A percentile compares a stretch with the other conserved stretches of the same genome.
Conservation (phyloP, 257 asterid species). For the Fraxinus pennsylvanica region DNA sequence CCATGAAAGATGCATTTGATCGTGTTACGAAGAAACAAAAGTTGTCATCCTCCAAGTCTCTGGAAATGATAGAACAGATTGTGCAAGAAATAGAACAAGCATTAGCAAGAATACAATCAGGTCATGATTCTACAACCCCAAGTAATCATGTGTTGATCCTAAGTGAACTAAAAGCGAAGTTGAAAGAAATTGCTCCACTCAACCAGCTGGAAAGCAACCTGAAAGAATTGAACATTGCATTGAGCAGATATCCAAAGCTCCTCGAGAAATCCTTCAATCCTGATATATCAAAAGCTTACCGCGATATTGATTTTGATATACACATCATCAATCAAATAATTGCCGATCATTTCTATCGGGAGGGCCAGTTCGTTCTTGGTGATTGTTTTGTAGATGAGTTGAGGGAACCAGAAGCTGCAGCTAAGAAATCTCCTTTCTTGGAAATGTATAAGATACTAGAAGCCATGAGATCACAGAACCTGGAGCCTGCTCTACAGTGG, state of each 20-base stretch:
- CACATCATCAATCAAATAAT: conserved; percentile 16
- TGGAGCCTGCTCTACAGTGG: conserved; percentile 21
- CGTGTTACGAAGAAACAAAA: conserved; percentile 19
- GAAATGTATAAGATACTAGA: conserved; percentile 25
- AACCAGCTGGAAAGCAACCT: conserved; percentile 20
- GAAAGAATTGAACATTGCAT: conserved; percentile 13
- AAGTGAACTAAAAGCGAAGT: background rate
- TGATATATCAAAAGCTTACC: conserved; percentile 23
- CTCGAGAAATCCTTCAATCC: conserved; percentile 20
- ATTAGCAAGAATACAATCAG: conserved; percentile 6
- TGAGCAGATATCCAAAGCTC: conserved; percentile 14
- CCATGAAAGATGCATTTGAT: conserved; percentile 19
- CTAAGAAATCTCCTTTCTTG: conserved; percentile 5
- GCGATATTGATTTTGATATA: conserved; percentile 16
- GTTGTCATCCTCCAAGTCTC: conserved; percentile 17
- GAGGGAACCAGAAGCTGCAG: conserved; percentile 6
- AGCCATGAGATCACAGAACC: conserved; percentile 19
- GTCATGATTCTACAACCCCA: background rate
- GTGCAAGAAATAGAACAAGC: conserved; percentile 19
- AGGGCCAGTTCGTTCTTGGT: conserved; percentile 19
- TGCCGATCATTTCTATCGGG: conserved; percentile 20
- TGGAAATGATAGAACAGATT: conserved; percentile 14
- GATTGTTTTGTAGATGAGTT: conserved; percentile 14
- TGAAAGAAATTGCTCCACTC: conserved; percentile 13
- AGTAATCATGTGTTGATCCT: background rate